phyloP scores from a whole-genome alignment of 129 eudicot genomes.

The Tagetes erecta region DNA sequence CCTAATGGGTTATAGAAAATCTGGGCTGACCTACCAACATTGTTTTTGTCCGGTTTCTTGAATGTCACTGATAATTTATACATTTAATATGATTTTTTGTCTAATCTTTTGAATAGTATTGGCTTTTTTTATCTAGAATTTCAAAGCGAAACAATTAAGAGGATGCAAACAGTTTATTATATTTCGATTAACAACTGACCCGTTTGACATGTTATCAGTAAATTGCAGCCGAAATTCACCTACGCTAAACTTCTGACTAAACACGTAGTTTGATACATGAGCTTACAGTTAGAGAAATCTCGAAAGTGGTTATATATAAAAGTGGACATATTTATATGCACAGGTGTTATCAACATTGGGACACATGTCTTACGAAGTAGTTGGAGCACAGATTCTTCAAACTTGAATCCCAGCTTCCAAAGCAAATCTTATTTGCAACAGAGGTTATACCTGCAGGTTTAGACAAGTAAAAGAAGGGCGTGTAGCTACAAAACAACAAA shows the following conservation, averaged over 20 bases:
- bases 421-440: conserved; percentile 94
- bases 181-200: neutral
- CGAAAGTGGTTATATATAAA: neutral
- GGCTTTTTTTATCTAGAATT: neutral
- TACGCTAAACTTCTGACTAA: neutral
- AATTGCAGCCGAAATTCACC: neutral
- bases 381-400: conserved; percentile 93
- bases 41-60: neutral
- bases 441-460: conserved; percentile 91
- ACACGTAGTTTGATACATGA: neutral
- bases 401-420: conserved; percentile 91
- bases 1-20: neutral
- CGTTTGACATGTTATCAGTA: neutral
- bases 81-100: neutral
- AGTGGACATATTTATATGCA: neutral
- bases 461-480: conserved; percentile 13
- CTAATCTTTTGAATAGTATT: neutral
- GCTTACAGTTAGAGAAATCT: neutral
- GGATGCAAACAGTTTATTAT: neutral
- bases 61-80: neutral
- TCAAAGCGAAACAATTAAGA: neutral
- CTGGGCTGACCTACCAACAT: neutral
- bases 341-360: conserved; percentile 95
- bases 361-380: conserved; percentile 90
- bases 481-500: too few species aligned